phyloP scores from a whole-genome alignment of 176 grass and related monocot genomes.

The Tillandsia leiboldiana region DNA sequence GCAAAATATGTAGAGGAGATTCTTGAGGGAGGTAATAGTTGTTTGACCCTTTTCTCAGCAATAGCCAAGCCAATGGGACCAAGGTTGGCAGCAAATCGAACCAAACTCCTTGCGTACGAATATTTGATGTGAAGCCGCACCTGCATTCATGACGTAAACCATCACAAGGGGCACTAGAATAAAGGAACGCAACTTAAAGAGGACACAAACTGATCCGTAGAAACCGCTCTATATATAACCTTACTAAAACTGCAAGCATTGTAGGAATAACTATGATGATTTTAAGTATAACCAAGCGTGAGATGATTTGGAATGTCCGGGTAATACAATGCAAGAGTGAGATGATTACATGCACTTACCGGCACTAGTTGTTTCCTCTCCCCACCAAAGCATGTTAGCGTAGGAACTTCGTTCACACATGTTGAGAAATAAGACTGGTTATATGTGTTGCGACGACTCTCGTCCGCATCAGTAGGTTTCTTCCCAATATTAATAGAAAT shows the following conservation, averaged over 20 bases:
- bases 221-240: neutral
- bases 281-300: neutral
- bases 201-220: conserved; percentile 6
- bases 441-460: conserved; percentile 38
- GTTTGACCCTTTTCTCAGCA: conserved; percentile 39
- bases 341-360: conserved; percentile 34
- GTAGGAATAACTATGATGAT: too few species aligned
- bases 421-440: conserved; percentile 19
- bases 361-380: conserved; percentile 53
- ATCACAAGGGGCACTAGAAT: neutral
- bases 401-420: conserved; percentile 22
- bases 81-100: conserved; percentile 39
- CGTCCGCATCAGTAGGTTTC: conserved; percentile 40
- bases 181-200: neutral
- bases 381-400: conserved; percentile 33
- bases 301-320: neutral
- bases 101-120: conserved; percentile 59
- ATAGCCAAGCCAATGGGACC: conserved; percentile 53
- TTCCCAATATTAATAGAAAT: conserved; percentile 32
- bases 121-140: conserved; percentile 43
- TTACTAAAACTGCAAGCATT: too few species aligned
- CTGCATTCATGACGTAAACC: conserved; percentile 24
- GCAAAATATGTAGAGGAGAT: conserved; percentile 20
- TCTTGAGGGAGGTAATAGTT: conserved; percentile 39
- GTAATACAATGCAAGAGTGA: neutral